phyloP scores from a whole-genome alignment of 768 basidiomycete species.

The Austroboletus eburneus region DNA sequence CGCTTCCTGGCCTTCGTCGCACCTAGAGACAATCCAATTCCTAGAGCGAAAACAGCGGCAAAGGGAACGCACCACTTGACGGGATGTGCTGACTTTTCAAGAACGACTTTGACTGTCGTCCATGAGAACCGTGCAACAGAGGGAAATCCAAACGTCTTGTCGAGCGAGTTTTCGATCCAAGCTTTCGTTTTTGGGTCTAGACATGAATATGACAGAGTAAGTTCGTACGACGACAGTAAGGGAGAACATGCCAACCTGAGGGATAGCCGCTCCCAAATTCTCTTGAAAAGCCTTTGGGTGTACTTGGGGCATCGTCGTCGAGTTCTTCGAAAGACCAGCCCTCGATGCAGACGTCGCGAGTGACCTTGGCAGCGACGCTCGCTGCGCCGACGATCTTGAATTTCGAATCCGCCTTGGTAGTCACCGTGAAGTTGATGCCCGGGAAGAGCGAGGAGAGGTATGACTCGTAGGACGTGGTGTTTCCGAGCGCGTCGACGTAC shows the following conservation, averaged over 20 bases:
- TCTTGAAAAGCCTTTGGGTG: conserved; percentile 27
- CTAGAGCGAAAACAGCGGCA: not conserved
- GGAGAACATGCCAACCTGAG: conserved; percentile 57
- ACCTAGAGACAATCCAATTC: conserved; percentile 45
- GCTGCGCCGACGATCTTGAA: conserved; percentile 98
- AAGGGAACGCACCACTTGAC: conserved; percentile 68
- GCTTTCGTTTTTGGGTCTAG: conserved; percentile 89
- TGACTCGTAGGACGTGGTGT: conserved; percentile 77
- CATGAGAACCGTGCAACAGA: conserved; percentile 90
- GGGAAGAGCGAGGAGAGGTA: conserved; percentile 82
- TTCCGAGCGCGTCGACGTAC: conserved; percentile 93
- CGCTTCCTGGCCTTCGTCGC: conserved; percentile 76
- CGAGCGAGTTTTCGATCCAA: conserved; percentile 73
- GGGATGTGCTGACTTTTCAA: conserved; percentile 76
- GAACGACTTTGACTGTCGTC: conserved; percentile 82
- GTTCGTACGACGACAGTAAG: not conserved
- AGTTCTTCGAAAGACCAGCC: conserved; percentile 79
- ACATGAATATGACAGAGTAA: no score
- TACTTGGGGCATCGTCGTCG: conserved; percentile 11
- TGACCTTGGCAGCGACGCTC: conserved; percentile 97
- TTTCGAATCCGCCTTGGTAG: conserved; percentile 90
- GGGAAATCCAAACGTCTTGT: conserved; percentile 91
- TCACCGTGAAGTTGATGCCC: conserved; percentile 81
- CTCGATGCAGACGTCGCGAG: conserved; percentile 86
- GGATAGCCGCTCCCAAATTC: conserved; percentile 87